Evolutionary conservation across 257 asterid genomes (phyloP).

Genomic region (Ophiorrhiza pumila): DNA sequence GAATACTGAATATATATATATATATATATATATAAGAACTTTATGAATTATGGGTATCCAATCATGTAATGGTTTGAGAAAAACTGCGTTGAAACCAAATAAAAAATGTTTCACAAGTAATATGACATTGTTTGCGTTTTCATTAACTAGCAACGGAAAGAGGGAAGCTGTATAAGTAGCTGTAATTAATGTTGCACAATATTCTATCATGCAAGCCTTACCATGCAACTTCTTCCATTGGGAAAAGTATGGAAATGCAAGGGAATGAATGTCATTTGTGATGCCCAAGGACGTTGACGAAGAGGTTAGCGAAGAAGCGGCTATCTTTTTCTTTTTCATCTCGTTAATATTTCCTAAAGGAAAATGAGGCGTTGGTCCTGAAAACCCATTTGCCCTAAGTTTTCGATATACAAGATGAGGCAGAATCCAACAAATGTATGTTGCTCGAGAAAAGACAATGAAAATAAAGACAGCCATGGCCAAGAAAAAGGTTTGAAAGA

Average conservation of each 20-base stretch:
- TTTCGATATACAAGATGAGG: conserved; percentile 45
- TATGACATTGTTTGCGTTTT: too few relatives aligned
- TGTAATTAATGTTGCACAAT: too few relatives aligned
- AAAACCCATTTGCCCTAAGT: conserved; percentile 67
- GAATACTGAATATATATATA: too few relatives aligned
- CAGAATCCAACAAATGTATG: conserved; percentile 51
- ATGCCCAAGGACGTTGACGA: conserved; percentile 8
- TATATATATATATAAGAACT: too few relatives aligned
- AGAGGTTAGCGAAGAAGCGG: background rate
- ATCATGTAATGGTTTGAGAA: too few relatives aligned
- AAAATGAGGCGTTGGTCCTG: conserved; percentile 73
- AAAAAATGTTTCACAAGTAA: too few relatives aligned
- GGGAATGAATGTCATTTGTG: conserved; percentile 61
- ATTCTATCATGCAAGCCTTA: too few relatives aligned
- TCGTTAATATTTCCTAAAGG: conserved; percentile 73
- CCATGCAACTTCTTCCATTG: conserved; percentile 73
- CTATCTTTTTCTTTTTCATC: conserved; percentile 33
- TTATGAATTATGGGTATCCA: too few relatives aligned
- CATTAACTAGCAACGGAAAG: too few relatives aligned
- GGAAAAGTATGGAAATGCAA: conserved; percentile 65
- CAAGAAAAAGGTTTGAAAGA: conserved; percentile 5
- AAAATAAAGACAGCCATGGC: conserved; percentile 25
- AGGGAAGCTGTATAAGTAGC: too few relatives aligned
- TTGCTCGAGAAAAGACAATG: conserved; percentile 27
- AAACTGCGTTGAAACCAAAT: too few relatives aligned